Evolutionary conservation across 768 basidiomycete species (phyloP).

Genomic region (Tricholoma terreum): DNA sequence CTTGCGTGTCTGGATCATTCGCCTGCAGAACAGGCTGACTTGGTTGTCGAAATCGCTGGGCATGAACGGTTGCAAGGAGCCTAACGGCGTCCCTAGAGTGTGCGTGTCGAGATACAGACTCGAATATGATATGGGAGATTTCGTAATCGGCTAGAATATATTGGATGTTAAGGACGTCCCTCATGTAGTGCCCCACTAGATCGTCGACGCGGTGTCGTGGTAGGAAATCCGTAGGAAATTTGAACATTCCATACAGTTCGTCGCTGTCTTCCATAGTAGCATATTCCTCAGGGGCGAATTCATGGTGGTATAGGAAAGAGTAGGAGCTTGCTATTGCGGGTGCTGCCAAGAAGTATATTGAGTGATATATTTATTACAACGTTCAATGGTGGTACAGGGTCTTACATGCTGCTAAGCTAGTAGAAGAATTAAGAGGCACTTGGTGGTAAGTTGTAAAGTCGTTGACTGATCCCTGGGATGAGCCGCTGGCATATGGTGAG

Average conservation of each 20-base stretch:
- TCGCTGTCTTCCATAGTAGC: not conserved
- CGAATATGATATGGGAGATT: conserved; percentile 46
- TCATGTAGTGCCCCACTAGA: conserved; percentile 48
- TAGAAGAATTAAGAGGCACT: conserved; percentile 18
- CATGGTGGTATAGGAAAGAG: conserved; percentile 20
- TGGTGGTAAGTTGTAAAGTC: conserved; percentile 16
- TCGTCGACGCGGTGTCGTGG: conserved; percentile 23
- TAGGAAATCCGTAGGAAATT: conserved; percentile 12
- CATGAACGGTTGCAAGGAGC: conserved; percentile 62
- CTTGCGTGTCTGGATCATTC: conserved; percentile 14
- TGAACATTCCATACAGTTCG: not conserved
- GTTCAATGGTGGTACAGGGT: conserved; percentile 67
- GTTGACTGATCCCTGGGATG: conserved; percentile 17
- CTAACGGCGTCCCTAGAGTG: conserved; percentile 57
- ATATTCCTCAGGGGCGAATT: conserved; percentile 3
- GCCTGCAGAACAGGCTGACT: conserved; percentile 21
- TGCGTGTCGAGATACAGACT: conserved; percentile 43
- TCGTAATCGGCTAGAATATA: conserved; percentile 62
- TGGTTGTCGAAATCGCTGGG: conserved; percentile 22
- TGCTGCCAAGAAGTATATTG: conserved; percentile 36
- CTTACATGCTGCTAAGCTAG: conserved; percentile 74
- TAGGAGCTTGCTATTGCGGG: conserved; percentile 29
- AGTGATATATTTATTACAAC: conserved; percentile 68
- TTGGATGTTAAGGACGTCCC: conserved; percentile 61
- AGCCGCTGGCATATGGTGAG: conserved; percentile 18